Evolutionary conservation across 1,139 yeast species (phyloP).

Genomic region (Arxiozyma slooffiae): DNA sequence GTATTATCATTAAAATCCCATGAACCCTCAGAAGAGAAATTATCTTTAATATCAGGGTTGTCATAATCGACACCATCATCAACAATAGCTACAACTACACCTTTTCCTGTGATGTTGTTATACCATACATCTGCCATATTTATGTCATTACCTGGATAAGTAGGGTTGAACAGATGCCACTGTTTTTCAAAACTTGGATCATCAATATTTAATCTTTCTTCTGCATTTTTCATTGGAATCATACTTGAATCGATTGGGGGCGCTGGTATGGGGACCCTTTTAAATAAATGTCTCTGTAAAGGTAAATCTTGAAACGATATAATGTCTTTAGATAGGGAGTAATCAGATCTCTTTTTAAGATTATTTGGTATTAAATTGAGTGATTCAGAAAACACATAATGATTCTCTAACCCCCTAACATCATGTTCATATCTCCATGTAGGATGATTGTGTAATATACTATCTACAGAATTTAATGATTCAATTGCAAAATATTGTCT

Average conservation of each 20-base stretch:
- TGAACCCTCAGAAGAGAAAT: constrained; percentile 67
- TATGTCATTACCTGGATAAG: constrained; percentile 70
- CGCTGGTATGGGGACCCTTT: constrained; percentile 37
- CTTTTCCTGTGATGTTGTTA: constrained; percentile 71
- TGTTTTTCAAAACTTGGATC: constrained; percentile 79
- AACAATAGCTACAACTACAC: constrained; percentile 74
- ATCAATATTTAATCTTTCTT: constrained; percentile 48
- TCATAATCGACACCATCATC: constrained; percentile 92
- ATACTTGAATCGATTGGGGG: constrained; percentile 40
- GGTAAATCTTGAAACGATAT: constrained; percentile 43
- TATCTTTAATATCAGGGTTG: constrained; percentile 57
- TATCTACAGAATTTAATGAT: constrained; percentile 29
- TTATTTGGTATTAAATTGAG: not conserved
- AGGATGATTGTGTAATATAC: constrained; percentile 33
- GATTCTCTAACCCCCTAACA: constrained; percentile 48
- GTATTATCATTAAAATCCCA: constrained; percentile 86
- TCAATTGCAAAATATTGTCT: constrained; percentile 51
- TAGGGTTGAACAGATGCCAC: constrained; percentile 81
- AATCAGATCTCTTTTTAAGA: constrained; percentile 11
- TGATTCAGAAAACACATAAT: constrained; percentile 47
- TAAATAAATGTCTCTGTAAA: constrained; percentile 36
- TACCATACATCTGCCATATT: constrained; percentile 84
- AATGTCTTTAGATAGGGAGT: constrained; percentile 27
- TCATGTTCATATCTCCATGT: constrained; percentile 48
- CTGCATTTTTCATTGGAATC: constrained; percentile 35